Evolutionary conservation across 805 yeast genomes (phyloP).

Genomic region (Kluyveromyces aestuarii): DNA sequence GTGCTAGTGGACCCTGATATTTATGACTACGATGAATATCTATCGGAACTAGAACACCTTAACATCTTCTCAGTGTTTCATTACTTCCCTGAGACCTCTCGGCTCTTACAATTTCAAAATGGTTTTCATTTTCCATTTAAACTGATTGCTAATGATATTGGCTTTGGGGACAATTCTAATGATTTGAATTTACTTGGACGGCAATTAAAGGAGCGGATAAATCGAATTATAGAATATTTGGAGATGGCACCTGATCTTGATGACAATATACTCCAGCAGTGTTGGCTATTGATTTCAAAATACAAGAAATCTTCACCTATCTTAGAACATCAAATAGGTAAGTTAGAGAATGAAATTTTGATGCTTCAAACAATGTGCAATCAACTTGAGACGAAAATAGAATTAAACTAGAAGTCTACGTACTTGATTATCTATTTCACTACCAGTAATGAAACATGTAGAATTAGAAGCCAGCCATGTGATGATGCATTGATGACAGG

Average conservation of each 20-base stretch:
- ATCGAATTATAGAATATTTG: constrained; percentile 14
- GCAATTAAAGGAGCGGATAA: constrained; percentile 8
- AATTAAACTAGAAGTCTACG: constrained; percentile 2
- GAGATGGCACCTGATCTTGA: constrained; percentile 1
- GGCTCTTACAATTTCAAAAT: not conserved
- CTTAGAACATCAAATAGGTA: constrained; percentile 14
- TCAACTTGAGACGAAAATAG: constrained; percentile 19
- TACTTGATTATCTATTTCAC: constrained; percentile 31
- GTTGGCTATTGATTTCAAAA: constrained; percentile 14
- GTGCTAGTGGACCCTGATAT: not conserved
- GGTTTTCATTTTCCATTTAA: not conserved
- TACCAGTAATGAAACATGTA: constrained; percentile 78
- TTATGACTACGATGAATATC: constrained; percentile 1
- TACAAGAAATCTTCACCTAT: constrained; percentile 12
- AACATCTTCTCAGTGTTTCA: not conserved
- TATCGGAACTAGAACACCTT: not conserved
- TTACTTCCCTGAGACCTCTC: constrained; percentile 1
- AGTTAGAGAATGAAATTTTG: constrained; percentile 18
- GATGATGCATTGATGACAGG: constrained; percentile 81
- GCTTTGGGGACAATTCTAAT: not conserved
- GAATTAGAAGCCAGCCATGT: constrained; percentile 44
- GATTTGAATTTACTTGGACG: constrained; percentile 4
- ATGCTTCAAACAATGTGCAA: constrained; percentile 15
- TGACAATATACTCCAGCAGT: constrained; percentile 12
- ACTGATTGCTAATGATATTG: not conserved